A percentile compares a stretch with the other conserved stretches of the same genome.
Evolutionary conservation across 2,329 filamentous ascomycete species (phyloP).

Genomic region (Orbilia ellipsospora): DNA sequence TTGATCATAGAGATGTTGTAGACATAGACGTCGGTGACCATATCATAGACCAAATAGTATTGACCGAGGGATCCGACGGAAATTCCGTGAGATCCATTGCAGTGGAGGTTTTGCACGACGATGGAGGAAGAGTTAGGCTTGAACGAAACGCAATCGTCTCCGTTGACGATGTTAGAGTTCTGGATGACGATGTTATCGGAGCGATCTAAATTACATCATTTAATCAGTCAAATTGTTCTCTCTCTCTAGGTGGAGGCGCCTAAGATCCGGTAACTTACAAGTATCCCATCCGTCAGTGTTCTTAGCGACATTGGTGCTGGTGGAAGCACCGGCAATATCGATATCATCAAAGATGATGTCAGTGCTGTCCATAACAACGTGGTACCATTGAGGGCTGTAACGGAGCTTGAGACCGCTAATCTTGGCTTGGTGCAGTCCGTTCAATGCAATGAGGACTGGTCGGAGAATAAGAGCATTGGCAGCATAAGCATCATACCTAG

Average conservation of each 20-base stretch:
- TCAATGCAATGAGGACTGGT: constrained; percentile 70
- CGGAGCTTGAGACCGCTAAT: constrained; percentile 72
- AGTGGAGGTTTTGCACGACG: constrained; percentile 73
- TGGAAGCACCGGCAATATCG: constrained; percentile 69
- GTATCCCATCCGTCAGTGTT: constrained; percentile 77
- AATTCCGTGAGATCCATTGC: constrained; percentile 78
- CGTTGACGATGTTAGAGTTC: constrained; percentile 73
- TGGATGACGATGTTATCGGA: constrained; percentile 73
- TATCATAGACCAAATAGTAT: constrained; percentile 72
- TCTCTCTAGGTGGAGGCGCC: too few species aligned
- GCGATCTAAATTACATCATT: constrained; percentile 63
- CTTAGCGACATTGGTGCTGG: constrained; percentile 69
- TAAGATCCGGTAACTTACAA: constrained; percentile 58
- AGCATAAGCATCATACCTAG: constrained; percentile 70
- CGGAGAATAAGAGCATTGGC: constrained; percentile 69
- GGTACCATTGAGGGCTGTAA: constrained; percentile 73
- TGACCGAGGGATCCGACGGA: constrained; percentile 78
- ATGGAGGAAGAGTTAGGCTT: constrained; percentile 79
- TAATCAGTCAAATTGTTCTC: too few species aligned
- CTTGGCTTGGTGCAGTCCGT: constrained; percentile 69
- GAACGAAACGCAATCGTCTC: constrained; percentile 78
- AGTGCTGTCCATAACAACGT: constrained; percentile 73
- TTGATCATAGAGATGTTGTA: constrained; percentile 72
- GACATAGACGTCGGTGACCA: constrained; percentile 76
- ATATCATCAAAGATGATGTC: constrained; percentile 74